Evolutionary conservation across 108 stramenopile species (phyloP), one percentile per base, ranked within the genome.

Genomic region (Skeletonema marinoi): DNA sequence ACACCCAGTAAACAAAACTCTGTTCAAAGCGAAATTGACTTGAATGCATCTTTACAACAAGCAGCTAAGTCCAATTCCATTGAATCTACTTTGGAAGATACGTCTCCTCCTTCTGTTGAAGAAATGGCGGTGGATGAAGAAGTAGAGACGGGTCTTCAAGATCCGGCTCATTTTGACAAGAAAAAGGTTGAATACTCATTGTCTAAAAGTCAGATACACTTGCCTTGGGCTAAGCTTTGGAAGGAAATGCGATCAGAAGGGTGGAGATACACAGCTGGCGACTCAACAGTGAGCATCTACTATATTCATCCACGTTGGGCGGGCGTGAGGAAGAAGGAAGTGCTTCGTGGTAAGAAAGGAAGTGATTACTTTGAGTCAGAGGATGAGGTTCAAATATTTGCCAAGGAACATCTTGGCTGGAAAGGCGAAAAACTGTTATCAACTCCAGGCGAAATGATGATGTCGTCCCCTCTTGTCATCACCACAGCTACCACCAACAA

Each of bases 81-180:
- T 19, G 0, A 21, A 25, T 56, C 25, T 9, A 9, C 59, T 21
- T 21, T 33, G 51, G 51, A 51, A 32, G n/a, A n/a, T 44, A 32
- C 72, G 16, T 72, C 78, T 13, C 64, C 71, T 12, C 72, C 78
- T 33, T 78, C 71, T 69, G 30, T 78, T 46, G 16, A 8, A 4
- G 78, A 73, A 36, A 70, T 39, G 33, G 73, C 71, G 50, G 62
- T 59, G 46, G 78, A 79, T 39, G 66, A 61, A 35, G 71, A 73
- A 60, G 56, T 48, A 42, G 31, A 67, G 58, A 65, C 65, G 17
- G 66, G 70, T 58, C 59, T 73, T 39, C 70, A 65, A 2, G 71
- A 46, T 29, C 31, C 54, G 4, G 21, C 33, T 50, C n/a, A 36
- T 39, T 3, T 5, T 16, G 13, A 32, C 30, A 1, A 41, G 48